A percentile compares a stretch with the other conserved stretches of the same genome.
Evolutionary conservation across 306 rosid genomes (phyloP).

Genomic region (Gynostemma pentaphyllum): DNA sequence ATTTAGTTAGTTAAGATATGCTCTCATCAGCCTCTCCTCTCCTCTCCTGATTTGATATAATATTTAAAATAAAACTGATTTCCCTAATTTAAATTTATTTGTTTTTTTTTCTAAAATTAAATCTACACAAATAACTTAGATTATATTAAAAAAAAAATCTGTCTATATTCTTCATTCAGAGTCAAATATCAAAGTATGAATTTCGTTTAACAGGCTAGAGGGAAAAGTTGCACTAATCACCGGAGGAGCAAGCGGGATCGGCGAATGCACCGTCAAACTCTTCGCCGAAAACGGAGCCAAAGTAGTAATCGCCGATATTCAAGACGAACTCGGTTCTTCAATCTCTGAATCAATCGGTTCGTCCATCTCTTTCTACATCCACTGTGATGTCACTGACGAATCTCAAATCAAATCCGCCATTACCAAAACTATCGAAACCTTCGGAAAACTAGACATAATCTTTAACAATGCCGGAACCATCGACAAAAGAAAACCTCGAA

Average conservation of each 20-base stretch:
- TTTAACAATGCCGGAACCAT: constrained; percentile 69
- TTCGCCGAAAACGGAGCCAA: constrained; percentile 56
- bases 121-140: too few relatives aligned
- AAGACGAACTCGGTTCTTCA: constrained; percentile 46
- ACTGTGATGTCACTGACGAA: constrained; percentile 66
- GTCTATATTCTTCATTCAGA: too few relatives aligned
- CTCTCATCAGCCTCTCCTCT: too few relatives aligned
- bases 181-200: too few relatives aligned
- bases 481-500: constrained; percentile 30
- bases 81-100: too few relatives aligned
- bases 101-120: too few relatives aligned
- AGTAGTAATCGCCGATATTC: constrained; percentile 56
- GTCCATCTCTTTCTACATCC: constrained; percentile 26
- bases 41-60: too few relatives aligned
- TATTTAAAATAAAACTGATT: too few relatives aligned
- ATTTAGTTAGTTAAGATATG: too few relatives aligned
- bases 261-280: constrained; percentile 45
- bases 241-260: constrained; percentile 85
- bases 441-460: constrained; percentile 69
- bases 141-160: too few relatives aligned
- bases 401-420: constrained; percentile 42
- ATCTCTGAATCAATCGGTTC: constrained; percentile 29
- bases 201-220: constrained; percentile 38
- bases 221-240: constrained; percentile 81
- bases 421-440: constrained; percentile 15